Conservation (phyloP, 2,329 filamentous ascomycete species). For the Beauveria rudraprayagi region DNA sequence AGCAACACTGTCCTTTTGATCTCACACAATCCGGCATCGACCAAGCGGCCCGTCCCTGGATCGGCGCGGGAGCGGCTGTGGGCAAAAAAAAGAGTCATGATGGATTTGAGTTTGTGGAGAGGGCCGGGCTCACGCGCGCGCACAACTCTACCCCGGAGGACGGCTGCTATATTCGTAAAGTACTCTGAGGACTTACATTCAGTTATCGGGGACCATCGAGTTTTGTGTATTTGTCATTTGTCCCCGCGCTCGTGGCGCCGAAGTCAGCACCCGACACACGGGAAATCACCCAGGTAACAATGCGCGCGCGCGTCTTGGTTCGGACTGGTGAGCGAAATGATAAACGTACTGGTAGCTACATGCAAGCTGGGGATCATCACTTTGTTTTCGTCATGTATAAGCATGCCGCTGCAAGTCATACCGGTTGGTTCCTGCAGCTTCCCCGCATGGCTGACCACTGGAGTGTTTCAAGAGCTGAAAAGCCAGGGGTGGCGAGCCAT, state of each 20-base stretch:
- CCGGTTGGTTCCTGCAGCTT: not conserved
- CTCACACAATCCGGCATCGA: not conserved
- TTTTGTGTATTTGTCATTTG: no score
- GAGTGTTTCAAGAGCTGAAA: conserved; percentile 6
- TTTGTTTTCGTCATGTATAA: not conserved
- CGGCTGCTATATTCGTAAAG: no score
- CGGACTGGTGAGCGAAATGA: not conserved
- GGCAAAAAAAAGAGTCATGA: not conserved
- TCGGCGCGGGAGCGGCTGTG: not conserved
- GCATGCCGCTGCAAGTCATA: not conserved
- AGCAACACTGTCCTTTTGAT: not conserved
- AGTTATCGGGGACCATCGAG: no score
- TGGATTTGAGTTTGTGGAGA: not conserved
- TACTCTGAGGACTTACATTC: no score
- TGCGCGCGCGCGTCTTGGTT: not conserved
- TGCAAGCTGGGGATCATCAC: not conserved
- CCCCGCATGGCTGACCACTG: not conserved
- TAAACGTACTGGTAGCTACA: not conserved
- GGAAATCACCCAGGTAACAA: no score
- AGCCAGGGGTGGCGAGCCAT: not conserved
- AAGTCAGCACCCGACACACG: not conserved
- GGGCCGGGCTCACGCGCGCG: not conserved
- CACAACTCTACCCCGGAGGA: no score
- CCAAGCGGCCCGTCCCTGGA: not conserved
- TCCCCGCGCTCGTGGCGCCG: not conserved